Conservation (phyloP, 1,284 basidiomycete species). For the Fomitopsis schrenkii region DNA sequence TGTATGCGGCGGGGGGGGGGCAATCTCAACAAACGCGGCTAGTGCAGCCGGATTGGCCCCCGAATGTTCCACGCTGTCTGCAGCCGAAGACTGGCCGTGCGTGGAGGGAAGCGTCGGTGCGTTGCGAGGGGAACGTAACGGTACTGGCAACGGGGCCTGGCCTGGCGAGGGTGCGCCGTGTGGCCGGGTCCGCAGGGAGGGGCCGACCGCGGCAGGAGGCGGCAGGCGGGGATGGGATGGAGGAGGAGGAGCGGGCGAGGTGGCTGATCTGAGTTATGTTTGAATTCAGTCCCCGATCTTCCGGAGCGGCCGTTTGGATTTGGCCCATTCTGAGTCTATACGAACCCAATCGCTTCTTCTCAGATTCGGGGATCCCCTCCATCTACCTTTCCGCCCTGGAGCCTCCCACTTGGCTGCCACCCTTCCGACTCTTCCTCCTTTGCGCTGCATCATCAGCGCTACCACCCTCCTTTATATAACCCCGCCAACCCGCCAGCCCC, state of each 20-base stretch:
- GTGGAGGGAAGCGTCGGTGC: not conserved
- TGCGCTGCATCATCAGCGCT: constrained; percentile 18
- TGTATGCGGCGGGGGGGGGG: not conserved
- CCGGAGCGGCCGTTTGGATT: constrained; percentile 18
- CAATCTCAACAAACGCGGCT: constrained; percentile 3
- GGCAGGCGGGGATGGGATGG: not conserved
- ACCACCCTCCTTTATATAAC: constrained; percentile 12
- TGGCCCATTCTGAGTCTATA: constrained; percentile 20
- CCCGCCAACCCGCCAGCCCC: constrained; percentile 14
- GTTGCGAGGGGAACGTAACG: not conserved
- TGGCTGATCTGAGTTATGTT: constrained; percentile 5
- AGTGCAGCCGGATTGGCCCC: not conserved
- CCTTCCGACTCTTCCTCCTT: constrained; percentile 11
- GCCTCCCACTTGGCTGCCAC: not conserved
- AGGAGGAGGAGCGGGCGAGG: not conserved
- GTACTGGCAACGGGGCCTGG: not conserved
- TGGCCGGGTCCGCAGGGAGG: not conserved
- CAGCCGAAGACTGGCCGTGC: not conserved
- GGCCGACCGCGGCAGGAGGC: constrained; percentile 2
- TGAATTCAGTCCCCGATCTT: constrained; percentile 21
- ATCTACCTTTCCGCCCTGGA: constrained; percentile 17
- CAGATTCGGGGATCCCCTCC: constrained; percentile 32
- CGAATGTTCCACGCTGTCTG: not conserved
- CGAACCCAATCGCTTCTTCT: constrained; percentile 31
- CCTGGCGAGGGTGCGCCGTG: not conserved